These are phyloP conservation scores for Fusarium concolor DNA, from an alignment of 2,329 filamentous ascomycete genomes.

Conservation along the genomic window DNA sequence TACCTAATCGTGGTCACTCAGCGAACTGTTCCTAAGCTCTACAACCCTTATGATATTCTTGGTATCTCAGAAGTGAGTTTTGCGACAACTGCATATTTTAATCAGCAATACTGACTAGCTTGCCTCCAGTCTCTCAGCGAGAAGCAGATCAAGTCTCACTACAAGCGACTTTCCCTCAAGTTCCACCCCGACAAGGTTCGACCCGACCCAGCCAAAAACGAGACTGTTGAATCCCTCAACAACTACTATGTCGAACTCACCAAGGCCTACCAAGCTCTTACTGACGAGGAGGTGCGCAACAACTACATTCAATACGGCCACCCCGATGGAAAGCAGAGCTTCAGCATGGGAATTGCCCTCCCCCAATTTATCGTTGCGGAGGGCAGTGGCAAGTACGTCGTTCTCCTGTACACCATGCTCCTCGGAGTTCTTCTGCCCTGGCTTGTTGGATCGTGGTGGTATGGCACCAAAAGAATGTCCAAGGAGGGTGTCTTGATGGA, in stretches of 20 bases:
- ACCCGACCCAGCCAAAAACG: constrained; percentile 86
- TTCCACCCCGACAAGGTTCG: constrained; percentile 93
- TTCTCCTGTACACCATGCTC: constrained; percentile 87
- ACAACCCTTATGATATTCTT: constrained; percentile 97
- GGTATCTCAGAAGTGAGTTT: constrained; percentile 79
- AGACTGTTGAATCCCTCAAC: constrained; percentile 87
- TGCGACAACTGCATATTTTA: background rate
- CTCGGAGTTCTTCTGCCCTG: constrained; percentile 93
- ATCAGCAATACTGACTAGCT: constrained; percentile 20
- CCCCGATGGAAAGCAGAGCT: constrained; percentile 97
- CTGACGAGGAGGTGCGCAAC: constrained; percentile 95
- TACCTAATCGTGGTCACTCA: constrained; percentile 89
- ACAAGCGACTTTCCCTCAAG: constrained; percentile 85
- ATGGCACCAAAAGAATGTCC: constrained; percentile 91
- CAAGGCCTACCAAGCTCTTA: constrained; percentile 97
- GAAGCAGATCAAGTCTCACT: constrained; percentile 91
- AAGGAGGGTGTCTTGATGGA: constrained; percentile 94
- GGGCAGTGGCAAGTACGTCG: constrained; percentile 94
- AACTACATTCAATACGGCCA: constrained; percentile 97
- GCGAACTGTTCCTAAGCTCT: constrained; percentile 78
- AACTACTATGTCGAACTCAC: constrained; percentile 92
- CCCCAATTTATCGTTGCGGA: constrained; percentile 93
- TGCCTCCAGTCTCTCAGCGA: constrained; percentile 76
- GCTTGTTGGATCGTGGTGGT: constrained; percentile 98
- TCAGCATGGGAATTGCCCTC: constrained; percentile 96